Evolutionary conservation across 345 rosid genomes (phyloP).

Genomic region (Eucalyptus polyanthemos): DNA sequence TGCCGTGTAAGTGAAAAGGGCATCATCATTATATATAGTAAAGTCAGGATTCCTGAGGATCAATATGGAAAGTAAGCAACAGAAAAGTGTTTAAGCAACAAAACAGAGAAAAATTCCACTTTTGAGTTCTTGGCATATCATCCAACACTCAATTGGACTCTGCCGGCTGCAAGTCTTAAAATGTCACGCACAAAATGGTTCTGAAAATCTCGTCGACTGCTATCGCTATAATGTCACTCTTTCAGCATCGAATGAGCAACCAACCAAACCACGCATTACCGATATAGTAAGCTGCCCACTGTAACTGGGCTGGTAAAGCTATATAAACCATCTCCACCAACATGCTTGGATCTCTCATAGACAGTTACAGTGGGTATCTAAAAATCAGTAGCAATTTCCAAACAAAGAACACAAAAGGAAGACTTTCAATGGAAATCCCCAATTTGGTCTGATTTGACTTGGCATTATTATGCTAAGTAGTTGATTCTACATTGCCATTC

Average conservation of each 20-base stretch:
- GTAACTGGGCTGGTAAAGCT: neutral
- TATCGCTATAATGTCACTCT: neutral
- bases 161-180: neutral
- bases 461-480: neutral
- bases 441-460: neutral
- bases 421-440: neutral
- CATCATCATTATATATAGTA: neutral
- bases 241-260: neutral
- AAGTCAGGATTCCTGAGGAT: neutral
- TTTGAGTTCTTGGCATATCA: neutral
- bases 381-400: neutral
- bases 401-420: neutral
- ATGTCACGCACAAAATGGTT: neutral
- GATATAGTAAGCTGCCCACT: neutral
- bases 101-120: neutral
- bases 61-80: neutral
- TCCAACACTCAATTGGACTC: neutral
- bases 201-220: neutral
- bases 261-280: neutral
- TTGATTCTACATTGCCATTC: neutral
- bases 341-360: neutral
- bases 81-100: neutral
- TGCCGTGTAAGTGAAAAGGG: neutral
- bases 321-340: neutral
- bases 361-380: neutral